phyloP scores from a whole-genome alignment of 78 protist genomes.

The Protostelium mycophagum region DNA sequence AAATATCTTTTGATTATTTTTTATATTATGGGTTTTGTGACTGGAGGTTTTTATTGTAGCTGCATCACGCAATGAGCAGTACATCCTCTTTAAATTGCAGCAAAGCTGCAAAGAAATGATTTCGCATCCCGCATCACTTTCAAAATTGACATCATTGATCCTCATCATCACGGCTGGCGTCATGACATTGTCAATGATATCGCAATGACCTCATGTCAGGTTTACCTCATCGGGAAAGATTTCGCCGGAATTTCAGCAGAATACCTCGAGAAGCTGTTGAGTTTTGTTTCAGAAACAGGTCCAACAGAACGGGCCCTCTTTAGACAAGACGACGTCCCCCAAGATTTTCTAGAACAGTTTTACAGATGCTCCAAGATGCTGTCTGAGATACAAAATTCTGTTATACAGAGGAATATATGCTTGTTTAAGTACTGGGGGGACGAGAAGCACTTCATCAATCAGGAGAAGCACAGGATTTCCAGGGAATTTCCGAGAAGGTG shows the following conservation, averaged over 20 bases:
- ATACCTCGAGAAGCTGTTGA: background rate
- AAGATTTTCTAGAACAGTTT: background rate
- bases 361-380: background rate
- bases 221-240: conserved; percentile 6
- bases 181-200: too few species aligned
- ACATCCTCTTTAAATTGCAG: too few species aligned
- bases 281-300: background rate
- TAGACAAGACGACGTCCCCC: background rate
- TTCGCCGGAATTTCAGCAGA: background rate
- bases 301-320: background rate
- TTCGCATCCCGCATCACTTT: too few species aligned
- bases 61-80: too few species aligned
- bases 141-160: too few species aligned
- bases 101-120: too few species aligned
- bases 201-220: too few species aligned
- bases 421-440: background rate
- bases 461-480: background rate
- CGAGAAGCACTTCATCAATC: background rate
- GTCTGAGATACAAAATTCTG: background rate
- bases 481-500: background rate
- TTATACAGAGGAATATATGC: background rate
- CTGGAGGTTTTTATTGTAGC: too few species aligned
- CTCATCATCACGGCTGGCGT: too few species aligned
- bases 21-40: too few species aligned
- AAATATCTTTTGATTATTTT: background rate